phyloP scores from a whole-genome alignment of 768 basidiomycete species.

The Naganishia vishniacii region DNA sequence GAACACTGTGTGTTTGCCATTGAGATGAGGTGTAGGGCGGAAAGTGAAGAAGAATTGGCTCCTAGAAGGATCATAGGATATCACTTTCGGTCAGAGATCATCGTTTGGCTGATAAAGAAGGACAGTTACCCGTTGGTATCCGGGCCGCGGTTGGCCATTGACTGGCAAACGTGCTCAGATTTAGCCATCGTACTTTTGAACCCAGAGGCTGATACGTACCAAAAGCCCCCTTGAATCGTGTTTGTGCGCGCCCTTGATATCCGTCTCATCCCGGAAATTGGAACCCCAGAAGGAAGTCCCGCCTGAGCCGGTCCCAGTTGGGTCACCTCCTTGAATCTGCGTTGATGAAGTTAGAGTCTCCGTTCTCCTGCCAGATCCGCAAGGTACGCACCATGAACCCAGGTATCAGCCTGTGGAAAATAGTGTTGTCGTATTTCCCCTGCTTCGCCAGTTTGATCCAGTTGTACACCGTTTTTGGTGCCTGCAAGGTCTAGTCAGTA shows the following conservation, averaged over 20 bases:
- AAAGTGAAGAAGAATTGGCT: conserved; percentile 95
- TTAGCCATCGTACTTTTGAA: neutral
- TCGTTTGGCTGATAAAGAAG: neutral
- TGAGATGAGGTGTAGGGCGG: conserved; percentile 71
- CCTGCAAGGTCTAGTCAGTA: conserved; percentile 57
- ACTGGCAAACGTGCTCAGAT: conserved; percentile 41
- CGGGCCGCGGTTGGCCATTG: conserved; percentile 94
- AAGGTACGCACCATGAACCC: conserved; percentile 74
- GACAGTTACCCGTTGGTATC: conserved; percentile 68
- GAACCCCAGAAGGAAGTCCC: conserved; percentile 92
- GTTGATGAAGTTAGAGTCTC: too few species aligned
- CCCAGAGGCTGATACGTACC: conserved; percentile 32
- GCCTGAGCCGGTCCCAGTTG: conserved; percentile 88
- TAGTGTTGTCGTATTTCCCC: conserved; percentile 80
- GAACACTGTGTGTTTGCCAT: conserved; percentile 92
- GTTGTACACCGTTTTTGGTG: conserved; percentile 97
- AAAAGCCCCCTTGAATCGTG: conserved; percentile 77
- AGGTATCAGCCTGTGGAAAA: conserved; percentile 89
- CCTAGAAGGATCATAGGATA: conserved; percentile 48
- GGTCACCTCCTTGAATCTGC: conserved; percentile 98
- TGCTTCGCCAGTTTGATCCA: conserved; percentile 86
- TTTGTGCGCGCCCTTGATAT: conserved; percentile 77
- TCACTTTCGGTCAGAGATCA: conserved; percentile 46
- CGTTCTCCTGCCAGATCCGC: too few species aligned
- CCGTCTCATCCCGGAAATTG: conserved; percentile 90